These are phyloP conservation scores for Aquanectria penicillioides DNA, from an alignment of 2,329 filamentous ascomycete species.

Conservation along the genomic window DNA sequence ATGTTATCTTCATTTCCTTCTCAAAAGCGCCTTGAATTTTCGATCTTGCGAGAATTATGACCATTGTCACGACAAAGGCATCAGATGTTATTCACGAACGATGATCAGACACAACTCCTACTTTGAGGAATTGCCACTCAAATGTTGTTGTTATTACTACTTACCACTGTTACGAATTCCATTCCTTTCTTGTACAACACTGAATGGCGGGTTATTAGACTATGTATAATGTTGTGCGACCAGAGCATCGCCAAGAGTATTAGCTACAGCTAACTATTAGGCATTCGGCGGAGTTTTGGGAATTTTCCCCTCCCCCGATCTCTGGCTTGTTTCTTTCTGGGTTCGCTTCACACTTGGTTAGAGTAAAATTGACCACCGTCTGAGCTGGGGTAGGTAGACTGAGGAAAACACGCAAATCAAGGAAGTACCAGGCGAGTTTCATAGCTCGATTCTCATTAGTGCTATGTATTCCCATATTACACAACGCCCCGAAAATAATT, in stretches of 20 bases:
- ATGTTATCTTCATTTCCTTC: not conserved
- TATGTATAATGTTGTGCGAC: conserved; percentile 1
- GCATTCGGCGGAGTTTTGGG: conserved; percentile 4
- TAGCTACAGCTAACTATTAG: not conserved
- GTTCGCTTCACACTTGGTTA: no score
- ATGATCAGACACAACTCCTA: not conserved
- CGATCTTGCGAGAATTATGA: conserved; percentile 3
- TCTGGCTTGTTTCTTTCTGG: no score
- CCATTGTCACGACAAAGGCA: not conserved
- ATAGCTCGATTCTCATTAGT: conserved; percentile 31
- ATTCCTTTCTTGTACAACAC: not conserved
- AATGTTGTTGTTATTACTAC: not conserved
- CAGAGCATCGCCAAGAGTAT: conserved; percentile 7
- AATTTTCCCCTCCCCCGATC: no score
- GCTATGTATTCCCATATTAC: conserved; percentile 35
- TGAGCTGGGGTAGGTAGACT: no score
- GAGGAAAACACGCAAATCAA: not conserved
- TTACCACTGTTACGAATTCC: not conserved
- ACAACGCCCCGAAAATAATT: conserved; percentile 24
- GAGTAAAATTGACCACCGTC: no score
- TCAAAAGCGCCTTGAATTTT: not conserved
- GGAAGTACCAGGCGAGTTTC: not conserved
- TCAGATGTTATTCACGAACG: not conserved
- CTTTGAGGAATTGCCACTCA: not conserved
- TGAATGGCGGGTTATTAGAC: conserved; percentile 4